A percentile compares a stretch with the other conserved stretches of the same genome.
phyloP scores from a whole-genome alignment of 208 protist species.

The Trichomonas tenax region DNA sequence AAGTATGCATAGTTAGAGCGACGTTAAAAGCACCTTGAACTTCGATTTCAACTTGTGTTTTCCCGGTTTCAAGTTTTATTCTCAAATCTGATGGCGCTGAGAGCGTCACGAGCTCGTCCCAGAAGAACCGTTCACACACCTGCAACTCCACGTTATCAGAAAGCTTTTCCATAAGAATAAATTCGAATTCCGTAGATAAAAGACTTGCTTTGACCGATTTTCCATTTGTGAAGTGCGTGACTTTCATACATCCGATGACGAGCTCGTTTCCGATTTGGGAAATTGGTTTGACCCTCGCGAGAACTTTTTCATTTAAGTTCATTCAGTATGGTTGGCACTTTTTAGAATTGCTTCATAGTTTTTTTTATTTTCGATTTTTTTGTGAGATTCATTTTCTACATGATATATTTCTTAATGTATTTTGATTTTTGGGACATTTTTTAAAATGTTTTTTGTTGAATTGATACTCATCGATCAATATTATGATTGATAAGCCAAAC shows the following conservation, averaged over 20 bases:
- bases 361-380: no score
- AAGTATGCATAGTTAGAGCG: not conserved
- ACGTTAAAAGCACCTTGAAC: not conserved
- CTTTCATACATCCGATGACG: not conserved
- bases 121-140: not conserved
- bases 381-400: no score
- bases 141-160: not conserved
- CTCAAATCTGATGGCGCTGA: not conserved
- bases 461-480: no score
- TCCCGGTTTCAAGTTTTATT: not conserved
- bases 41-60: not conserved
- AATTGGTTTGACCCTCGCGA: not conserved
- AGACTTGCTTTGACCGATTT: not conserved
- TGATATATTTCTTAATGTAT: no score
- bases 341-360: not conserved
- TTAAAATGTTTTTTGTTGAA: no score
- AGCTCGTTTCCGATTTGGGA: not conserved
- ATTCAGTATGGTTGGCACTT: not conserved
- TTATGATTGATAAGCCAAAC: no score
- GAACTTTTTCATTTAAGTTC: not conserved
- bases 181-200: not conserved
- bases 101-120: not conserved
- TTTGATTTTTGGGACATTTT: no score
- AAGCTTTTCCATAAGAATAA: not conserved
- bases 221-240: not conserved